Conservation (phyloP, 495 filamentous ascomycete genomes). For the Margaritispora aquatica region DNA sequence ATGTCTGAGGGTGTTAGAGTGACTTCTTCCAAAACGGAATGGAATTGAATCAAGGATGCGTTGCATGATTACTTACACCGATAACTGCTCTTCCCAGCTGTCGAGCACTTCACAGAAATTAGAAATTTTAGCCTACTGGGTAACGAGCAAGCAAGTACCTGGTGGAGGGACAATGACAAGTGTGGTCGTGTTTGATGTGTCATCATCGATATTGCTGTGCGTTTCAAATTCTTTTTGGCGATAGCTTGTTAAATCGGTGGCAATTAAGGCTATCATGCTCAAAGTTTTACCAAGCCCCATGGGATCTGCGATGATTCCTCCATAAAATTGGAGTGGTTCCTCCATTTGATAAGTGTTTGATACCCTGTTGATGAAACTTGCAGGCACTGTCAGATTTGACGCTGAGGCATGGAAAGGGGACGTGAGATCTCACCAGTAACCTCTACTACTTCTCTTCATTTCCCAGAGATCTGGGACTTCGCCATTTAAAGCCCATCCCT, state of each 20-base stretch:
- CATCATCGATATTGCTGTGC: not conserved
- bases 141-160: slow-evolving; percentile 20
- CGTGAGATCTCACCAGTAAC: slow-evolving; percentile 9
- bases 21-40: not conserved
- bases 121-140: not conserved
- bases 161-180: slow-evolving; percentile 33
- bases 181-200: slow-evolving; percentile 9
- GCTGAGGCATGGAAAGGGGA: not conserved
- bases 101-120: slow-evolving; percentile 23
- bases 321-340: slow-evolving; percentile 62
- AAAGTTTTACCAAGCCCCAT: slow-evolving; percentile 96
- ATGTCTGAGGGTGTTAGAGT: slow-evolving; percentile 23
- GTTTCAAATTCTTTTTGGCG: not conserved
- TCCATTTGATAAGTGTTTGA: slow-evolving; percentile 54
- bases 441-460: not conserved
- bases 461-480: slow-evolving; percentile 2
- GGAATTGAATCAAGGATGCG: not conserved
- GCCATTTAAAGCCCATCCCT: not conserved
- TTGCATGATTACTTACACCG: slow-evolving; percentile 8
- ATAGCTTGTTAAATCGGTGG: not conserved
- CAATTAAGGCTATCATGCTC: slow-evolving; percentile 47
- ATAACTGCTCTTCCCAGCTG: slow-evolving; percentile 33
- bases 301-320: slow-evolving; percentile 88
- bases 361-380: slow-evolving; percentile 54
- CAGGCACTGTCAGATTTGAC: not conserved